These are phyloP conservation scores for Cutaneotrichosporon sp. DNA, from an alignment of 1,284 basidiomycete species.

Conservation along the genomic window DNA sequence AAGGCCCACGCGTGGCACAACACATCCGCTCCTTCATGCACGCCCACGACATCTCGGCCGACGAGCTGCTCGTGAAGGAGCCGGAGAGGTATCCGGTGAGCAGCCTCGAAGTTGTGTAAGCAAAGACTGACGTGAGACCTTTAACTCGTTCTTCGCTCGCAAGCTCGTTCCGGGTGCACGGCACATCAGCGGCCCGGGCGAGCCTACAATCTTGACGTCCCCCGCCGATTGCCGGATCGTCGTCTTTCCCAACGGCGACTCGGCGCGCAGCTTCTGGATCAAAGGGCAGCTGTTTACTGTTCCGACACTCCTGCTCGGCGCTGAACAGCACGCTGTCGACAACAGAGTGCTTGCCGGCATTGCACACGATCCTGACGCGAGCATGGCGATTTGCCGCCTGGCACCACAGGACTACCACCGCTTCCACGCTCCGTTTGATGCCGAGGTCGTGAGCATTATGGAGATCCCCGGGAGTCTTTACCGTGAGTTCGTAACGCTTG, in stretches of 20 bases:
- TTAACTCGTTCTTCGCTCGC: slow-evolving; percentile 79
- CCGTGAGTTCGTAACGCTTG: slow-evolving; percentile 23
- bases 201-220: slow-evolving; percentile 58
- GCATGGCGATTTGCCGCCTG: slow-evolving; percentile 52
- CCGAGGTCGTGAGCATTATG: slow-evolving; percentile 54
- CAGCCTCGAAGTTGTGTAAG: too few relatives aligned
- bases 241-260: slow-evolving; percentile 59
- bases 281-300: slow-evolving; percentile 71
- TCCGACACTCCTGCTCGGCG: slow-evolving; percentile 60
- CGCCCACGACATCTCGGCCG: slow-evolving; percentile 62
- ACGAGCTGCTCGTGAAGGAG: slow-evolving; percentile 65
- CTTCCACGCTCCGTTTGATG: slow-evolving; percentile 72
- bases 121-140: slow-evolving; percentile 45
- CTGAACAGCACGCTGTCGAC: too few relatives aligned
- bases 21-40: slow-evolving; percentile 67
- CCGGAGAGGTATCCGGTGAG: slow-evolving; percentile 53
- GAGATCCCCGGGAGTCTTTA: slow-evolving; percentile 48
- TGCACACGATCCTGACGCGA: neutral
- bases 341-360: too few relatives aligned
- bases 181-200: slow-evolving; percentile 59
- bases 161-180: slow-evolving; percentile 62
- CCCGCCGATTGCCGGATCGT: slow-evolving; percentile 71
- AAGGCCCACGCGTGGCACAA: slow-evolving; percentile 45
- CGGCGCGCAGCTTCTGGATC: slow-evolving; percentile 68
- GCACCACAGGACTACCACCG: slow-evolving; percentile 81